Base-by-base conservation (phyloP, 2,329 filamentous ascomycete species). In the Diplodia mutila region DNA sequence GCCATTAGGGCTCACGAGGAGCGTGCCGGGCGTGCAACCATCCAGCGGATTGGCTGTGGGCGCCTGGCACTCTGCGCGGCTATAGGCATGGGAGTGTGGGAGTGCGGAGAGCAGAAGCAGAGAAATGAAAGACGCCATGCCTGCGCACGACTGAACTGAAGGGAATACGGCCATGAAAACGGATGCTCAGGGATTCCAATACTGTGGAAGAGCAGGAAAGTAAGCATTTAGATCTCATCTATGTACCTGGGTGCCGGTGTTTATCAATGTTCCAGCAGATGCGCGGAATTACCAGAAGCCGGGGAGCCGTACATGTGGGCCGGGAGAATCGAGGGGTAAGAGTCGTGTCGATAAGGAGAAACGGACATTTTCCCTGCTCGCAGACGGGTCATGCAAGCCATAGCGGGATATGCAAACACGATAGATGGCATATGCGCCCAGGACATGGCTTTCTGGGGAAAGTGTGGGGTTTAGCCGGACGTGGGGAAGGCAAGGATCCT, bases 21-120 rank as follows among this genome's bases (percentile, higher is more conserved):
- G 59, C 0, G 77, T 79, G 32, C 72, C 59, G 27, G 70, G 67
- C 3, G 80, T 79, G 69, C 81, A 83, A 12, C 79, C 80, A 8
- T 76, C 72, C 4, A 81, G 72, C 5, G 78, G 78, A 21, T 78
- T 71, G 12, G 64, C 70, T 1, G 78, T 79, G 0, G 79, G 77
- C 21, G 71, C 69, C 71, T 82, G 80, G 66, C 80, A 82, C 32
- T 72, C 68, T 29, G 57, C 59, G 21, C 66, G 55, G 25, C 51
- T 64, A 39, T 55, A 69, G 11, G 46, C 21, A 21, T 21, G 8
- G 6, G 65, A 51, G 18, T 25, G 86, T 18, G 23, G 1, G 23
- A 67, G 29, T 12, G 32, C 12, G 1, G 48, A 48, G 16, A 53
- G 34, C 7, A 52, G 16, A 14, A 53, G 25, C 12, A 54, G 49